phyloP scores from a whole-genome alignment of 2,329 filamentous ascomycete species.

The Knoxdaviesia capensis region DNA sequence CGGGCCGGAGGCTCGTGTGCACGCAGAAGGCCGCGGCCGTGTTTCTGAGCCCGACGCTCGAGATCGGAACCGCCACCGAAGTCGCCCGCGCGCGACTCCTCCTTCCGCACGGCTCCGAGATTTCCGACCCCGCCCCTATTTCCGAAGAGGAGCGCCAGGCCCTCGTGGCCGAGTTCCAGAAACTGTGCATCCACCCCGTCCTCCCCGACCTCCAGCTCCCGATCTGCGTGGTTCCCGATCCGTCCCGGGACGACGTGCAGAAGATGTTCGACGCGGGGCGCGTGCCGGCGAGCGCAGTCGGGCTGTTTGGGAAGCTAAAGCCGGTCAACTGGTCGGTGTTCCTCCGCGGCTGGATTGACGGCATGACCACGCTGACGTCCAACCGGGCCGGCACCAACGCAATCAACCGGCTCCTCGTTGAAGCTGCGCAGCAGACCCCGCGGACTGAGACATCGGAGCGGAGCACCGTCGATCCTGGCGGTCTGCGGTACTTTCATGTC shows the following conservation, averaged over 20 bases:
- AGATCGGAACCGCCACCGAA: slow-evolving; percentile 17
- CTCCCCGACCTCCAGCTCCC: slow-evolving; percentile 15
- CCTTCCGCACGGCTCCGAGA: slow-evolving; percentile 7
- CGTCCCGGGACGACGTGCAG: slow-evolving; percentile 10
- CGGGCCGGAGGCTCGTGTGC: slow-evolving; percentile 14
- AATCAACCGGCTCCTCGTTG: slow-evolving; percentile 1
- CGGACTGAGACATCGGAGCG: too few species aligned
- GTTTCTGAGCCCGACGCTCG: slow-evolving; percentile 15
- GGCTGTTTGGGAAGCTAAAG: slow-evolving; percentile 14
- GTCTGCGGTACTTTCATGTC: too few species aligned
- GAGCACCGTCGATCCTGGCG: too few species aligned
- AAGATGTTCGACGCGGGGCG: slow-evolving; percentile 10
- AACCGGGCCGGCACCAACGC: slow-evolving; percentile 15
- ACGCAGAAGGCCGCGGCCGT: slow-evolving; percentile 18
- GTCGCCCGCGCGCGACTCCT: slow-evolving; percentile 14
- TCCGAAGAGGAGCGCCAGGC: slow-evolving; percentile 3
- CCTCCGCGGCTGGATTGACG: slow-evolving; percentile 17
- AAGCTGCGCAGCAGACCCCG: background rate
- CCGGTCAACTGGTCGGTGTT: slow-evolving; percentile 18
- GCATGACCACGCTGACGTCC: slow-evolving; percentile 16
- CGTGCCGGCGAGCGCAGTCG: slow-evolving; percentile 12
- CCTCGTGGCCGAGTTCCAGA: slow-evolving; percentile 11
- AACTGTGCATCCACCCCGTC: slow-evolving; percentile 13
- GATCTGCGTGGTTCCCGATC: slow-evolving; percentile 10
- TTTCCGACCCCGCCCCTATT: slow-evolving; percentile 5